These are phyloP conservation scores for Micromonas pusilla DNA, from an alignment of 139 green algal species.

Conservation along the genomic window DNA sequence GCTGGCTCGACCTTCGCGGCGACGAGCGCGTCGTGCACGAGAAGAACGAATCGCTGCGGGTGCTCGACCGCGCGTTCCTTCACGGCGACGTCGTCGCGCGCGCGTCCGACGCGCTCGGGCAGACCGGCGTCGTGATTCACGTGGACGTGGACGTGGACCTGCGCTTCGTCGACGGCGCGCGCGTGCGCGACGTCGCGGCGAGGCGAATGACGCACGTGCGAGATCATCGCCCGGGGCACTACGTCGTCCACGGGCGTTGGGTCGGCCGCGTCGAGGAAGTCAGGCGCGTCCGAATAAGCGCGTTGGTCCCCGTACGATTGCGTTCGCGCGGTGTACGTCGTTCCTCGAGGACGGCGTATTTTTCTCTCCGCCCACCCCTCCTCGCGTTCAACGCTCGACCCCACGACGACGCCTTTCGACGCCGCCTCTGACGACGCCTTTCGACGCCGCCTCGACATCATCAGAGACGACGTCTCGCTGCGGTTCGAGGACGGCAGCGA, in stretches of 20 bases:
- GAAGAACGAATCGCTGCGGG: constrained; percentile 12
- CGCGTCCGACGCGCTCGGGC: constrained; percentile 38
- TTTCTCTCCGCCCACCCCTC: no score
- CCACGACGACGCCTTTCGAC: no score
- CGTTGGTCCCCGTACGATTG: no score
- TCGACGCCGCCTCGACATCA: neutral
- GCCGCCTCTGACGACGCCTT: no score
- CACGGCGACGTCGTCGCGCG: constrained; percentile 43
- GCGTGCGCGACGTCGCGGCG: constrained; percentile 15
- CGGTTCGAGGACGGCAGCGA: constrained; percentile 34
- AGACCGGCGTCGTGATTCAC: constrained; percentile 31
- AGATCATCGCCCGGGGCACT: constrained; percentile 22
- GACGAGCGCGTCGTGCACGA: neutral
- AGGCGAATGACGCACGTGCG: constrained; percentile 16
- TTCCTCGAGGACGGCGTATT: no score
- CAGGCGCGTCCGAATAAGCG: no score
- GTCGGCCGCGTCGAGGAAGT: constrained; percentile 34
- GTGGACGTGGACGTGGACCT: constrained; percentile 35
- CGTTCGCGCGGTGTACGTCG: no score
- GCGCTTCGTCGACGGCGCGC: neutral
- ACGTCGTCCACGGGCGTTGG: constrained; percentile 38
- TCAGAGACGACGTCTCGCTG: constrained; percentile 29
- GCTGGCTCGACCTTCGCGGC: constrained; percentile 27
- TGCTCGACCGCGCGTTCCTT: constrained; percentile 39
- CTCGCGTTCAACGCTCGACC: no score